Percentiles rank a stretch among this genome's conserved stretches.
phyloP scores from a whole-genome alignment of 2,329 filamentous ascomycete genomes.

The Colletotrichum australisinense region DNA sequence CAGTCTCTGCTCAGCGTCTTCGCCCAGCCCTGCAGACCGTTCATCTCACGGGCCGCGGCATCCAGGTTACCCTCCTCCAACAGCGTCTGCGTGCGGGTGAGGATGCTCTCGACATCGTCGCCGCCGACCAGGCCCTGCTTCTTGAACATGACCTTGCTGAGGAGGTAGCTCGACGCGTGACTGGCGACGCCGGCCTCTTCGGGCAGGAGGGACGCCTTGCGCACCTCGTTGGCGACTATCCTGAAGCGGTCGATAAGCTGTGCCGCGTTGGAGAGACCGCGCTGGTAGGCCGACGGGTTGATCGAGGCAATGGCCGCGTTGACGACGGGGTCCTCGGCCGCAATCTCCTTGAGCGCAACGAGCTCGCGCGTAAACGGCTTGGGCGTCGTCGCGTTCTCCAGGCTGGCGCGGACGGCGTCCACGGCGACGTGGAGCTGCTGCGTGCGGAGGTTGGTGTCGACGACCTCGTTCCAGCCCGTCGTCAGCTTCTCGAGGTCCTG shows the following conservation, averaged over 20 bases:
- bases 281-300: conserved; percentile 93
- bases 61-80: conserved; percentile 95
- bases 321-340: conserved; percentile 84
- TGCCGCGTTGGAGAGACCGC: conserved; percentile 83
- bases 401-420: conserved; percentile 87
- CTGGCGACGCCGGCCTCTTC: conserved; percentile 95
- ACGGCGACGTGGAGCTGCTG: conserved; percentile 97
- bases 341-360: conserved; percentile 93
- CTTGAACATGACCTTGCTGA: conserved; percentile 97
- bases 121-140: conserved; percentile 88
- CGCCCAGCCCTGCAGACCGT: conserved; percentile 90
- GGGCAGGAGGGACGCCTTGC: conserved; percentile 92
- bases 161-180: conserved; percentile 88
- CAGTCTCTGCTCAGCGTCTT: conserved; percentile 95
- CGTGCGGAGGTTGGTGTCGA: conserved; percentile 90
- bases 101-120: conserved; percentile 92
- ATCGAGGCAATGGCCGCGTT: conserved; percentile 96
- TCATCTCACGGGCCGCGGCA: conserved; percentile 93
- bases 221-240: conserved; percentile 89
- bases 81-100: conserved; percentile 88
- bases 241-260: conserved; percentile 97
- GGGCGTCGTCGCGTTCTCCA: conserved; percentile 80
- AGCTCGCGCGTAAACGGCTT: conserved; percentile 92
- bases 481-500: conserved; percentile 89
- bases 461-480: conserved; percentile 87